Conservation (phyloP, 371 early-diverging fungal species). For the Rhizopus microsporus region DNA sequence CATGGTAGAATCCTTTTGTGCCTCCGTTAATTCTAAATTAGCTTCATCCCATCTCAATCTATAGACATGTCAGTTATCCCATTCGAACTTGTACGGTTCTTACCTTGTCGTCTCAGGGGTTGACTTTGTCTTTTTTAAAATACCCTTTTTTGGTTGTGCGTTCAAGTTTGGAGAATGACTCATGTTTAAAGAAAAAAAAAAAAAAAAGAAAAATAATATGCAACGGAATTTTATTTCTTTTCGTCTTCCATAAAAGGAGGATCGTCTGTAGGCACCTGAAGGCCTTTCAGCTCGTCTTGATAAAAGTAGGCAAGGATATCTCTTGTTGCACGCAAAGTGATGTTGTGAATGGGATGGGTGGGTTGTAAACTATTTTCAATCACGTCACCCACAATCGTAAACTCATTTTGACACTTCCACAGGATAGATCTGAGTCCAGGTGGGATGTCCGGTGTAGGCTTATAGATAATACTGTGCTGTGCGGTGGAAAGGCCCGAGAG, state of each 20-base stretch:
- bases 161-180: slow-evolving; percentile 34
- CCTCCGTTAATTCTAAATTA: slow-evolving; percentile 86
- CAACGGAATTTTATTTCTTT: not conserved
- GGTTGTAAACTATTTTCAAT: slow-evolving; percentile 53
- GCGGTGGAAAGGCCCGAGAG: slow-evolving; percentile 82
- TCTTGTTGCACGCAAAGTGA: slow-evolving; percentile 40
- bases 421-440: slow-evolving; percentile 39
- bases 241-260: slow-evolving; percentile 18
- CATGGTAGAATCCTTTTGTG: slow-evolving; percentile 90
- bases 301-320: slow-evolving; percentile 52
- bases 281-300: slow-evolving; percentile 14
- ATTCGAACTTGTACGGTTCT: not conserved
- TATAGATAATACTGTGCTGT: slow-evolving; percentile 51
- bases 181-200: slow-evolving; percentile 21
- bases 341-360: slow-evolving; percentile 66
- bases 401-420: slow-evolving; percentile 42
- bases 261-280: slow-evolving; percentile 39
- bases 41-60: slow-evolving; percentile 95
- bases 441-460: slow-evolving; percentile 18
- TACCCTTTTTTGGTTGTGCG: slow-evolving; percentile 54
- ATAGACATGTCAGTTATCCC: slow-evolving; percentile 2
- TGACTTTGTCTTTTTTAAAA: slow-evolving; percentile 45
- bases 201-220: not conserved
- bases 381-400: slow-evolving; percentile 51
- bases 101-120: slow-evolving; percentile 19